Conservation (phyloP, 768 basidiomycete species). For the Panellus pusillus region DNA sequence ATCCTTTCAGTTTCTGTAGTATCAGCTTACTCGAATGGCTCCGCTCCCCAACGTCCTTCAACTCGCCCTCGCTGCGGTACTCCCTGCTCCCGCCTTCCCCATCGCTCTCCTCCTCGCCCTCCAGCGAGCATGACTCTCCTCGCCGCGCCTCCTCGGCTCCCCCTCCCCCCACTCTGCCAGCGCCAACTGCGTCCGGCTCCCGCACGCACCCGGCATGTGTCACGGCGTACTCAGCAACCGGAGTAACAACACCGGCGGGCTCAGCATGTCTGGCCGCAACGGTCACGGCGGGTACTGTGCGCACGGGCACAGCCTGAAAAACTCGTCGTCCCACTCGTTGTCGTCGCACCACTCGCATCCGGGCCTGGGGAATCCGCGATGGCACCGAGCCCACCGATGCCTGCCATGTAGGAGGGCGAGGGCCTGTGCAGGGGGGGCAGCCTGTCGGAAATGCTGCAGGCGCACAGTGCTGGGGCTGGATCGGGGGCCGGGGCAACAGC, state of each 20-base stretch:
- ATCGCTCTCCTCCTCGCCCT: slow-evolving; percentile 54
- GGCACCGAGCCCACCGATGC: neutral
- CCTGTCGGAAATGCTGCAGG: slow-evolving; percentile 8
- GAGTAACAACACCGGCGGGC: slow-evolving; percentile 18
- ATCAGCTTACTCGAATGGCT: slow-evolving; percentile 59
- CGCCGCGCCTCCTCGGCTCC: slow-evolving; percentile 2
- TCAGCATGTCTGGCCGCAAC: neutral
- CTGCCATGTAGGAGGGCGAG: neutral
- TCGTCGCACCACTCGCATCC: neutral
- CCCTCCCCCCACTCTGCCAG: slow-evolving; percentile 6
- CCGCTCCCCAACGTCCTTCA: slow-evolving; percentile 65
- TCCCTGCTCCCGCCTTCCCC: slow-evolving; percentile 55
- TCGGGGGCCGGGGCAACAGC: neutral
- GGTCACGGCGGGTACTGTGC: neutral
- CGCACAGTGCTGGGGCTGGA: neutral
- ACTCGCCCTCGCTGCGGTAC: slow-evolving; percentile 36
- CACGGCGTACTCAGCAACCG: slow-evolving; percentile 8
- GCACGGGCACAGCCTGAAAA: slow-evolving; percentile 1
- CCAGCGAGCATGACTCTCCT: slow-evolving; percentile 8
- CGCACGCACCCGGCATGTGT: slow-evolving; percentile 59
- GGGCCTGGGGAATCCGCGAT: neutral
- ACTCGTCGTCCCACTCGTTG: neutral
- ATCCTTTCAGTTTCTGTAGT: slow-evolving; percentile 31
- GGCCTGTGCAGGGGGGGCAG: slow-evolving; percentile 11
- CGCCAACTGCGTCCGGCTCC: slow-evolving; percentile 69